A percentile compares a stretch with the other conserved stretches of the same genome.
phyloP scores from a whole-genome alignment of 2,329 filamentous ascomycete genomes.

The Penicillium thymicola region DNA sequence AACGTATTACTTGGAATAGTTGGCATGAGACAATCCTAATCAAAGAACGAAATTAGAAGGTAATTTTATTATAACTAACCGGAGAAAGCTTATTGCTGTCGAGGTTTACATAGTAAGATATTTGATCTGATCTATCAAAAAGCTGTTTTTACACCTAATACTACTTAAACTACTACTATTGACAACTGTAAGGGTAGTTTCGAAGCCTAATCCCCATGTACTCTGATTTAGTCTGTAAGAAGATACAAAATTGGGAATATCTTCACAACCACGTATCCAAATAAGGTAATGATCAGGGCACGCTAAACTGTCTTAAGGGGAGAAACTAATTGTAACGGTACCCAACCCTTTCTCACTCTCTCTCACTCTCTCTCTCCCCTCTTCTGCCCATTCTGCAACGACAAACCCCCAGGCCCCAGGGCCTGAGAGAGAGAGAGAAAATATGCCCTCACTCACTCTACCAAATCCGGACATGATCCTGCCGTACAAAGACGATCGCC shows the following conservation, averaged over 20 bases:
- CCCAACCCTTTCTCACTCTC: background rate
- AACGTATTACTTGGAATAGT: background rate
- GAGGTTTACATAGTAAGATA: background rate
- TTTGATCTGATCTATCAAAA: slow-evolving; percentile 1
- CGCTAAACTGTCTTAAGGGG: slow-evolving; percentile 25
- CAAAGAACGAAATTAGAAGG: background rate
- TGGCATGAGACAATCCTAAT: slow-evolving; percentile 1
- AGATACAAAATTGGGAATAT: slow-evolving; percentile 3
- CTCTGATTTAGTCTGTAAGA: background rate
- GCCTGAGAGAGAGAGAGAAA: slow-evolving; percentile 9
- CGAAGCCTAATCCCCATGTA: background rate
- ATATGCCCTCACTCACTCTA: slow-evolving; percentile 74
- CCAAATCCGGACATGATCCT: slow-evolving; percentile 95
- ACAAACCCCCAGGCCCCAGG: slow-evolving; percentile 7
- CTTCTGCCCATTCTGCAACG: background rate
- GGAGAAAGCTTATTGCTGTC: background rate
- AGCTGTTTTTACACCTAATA: background rate
- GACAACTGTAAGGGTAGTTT: background rate
- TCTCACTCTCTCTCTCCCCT: background rate
- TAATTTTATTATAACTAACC: background rate
- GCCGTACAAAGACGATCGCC: slow-evolving; percentile 62
- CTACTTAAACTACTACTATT: slow-evolving; percentile 1
- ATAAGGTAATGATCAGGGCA: slow-evolving; percentile 23
- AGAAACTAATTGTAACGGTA: slow-evolving; percentile 4
- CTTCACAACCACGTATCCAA: slow-evolving; percentile 10